Conservation (phyloP, 179 eudicot species). For the Sideroxylon spinosum region DNA sequence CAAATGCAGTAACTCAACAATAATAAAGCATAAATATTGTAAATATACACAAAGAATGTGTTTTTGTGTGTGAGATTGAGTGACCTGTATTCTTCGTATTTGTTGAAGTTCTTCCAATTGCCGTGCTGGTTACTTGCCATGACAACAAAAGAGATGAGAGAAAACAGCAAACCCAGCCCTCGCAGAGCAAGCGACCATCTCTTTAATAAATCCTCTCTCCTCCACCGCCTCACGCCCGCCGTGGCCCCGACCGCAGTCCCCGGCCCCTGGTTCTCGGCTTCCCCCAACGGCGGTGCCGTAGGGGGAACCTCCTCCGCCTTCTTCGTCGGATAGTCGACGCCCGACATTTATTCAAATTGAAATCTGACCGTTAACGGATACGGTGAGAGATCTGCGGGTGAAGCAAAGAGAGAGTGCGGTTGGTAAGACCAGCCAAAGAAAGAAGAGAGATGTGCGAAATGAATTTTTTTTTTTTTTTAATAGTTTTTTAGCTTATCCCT, state of each 20-base stretch:
- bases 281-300: slow-evolving; percentile 30
- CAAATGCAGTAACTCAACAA: background rate
- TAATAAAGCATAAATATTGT: too few relatives aligned
- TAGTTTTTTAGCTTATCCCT: too few relatives aligned
- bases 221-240: slow-evolving; percentile 41
- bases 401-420: too few relatives aligned
- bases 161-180: slow-evolving; percentile 43
- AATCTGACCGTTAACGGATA: background rate
- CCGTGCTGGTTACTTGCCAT: slow-evolving; percentile 48
- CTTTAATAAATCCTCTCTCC: slow-evolving; percentile 45
- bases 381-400: too few relatives aligned
- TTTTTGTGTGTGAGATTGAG: too few relatives aligned
- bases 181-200: slow-evolving; percentile 37
- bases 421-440: too few relatives aligned
- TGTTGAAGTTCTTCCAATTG: slow-evolving; percentile 27
- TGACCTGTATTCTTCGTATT: slow-evolving; percentile 42
- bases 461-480: too few relatives aligned
- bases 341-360: slow-evolving; percentile 15
- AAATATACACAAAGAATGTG: too few relatives aligned
- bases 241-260: slow-evolving; percentile 34
- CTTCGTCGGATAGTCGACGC: slow-evolving; percentile 18
- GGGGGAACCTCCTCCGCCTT: background rate
- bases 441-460: too few relatives aligned
- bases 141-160: slow-evolving; percentile 56
- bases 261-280: slow-evolving; percentile 33